Evolutionary conservation across 2,329 filamentous ascomycete species (phyloP).

Genomic region (Colletotrichum incanum): DNA sequence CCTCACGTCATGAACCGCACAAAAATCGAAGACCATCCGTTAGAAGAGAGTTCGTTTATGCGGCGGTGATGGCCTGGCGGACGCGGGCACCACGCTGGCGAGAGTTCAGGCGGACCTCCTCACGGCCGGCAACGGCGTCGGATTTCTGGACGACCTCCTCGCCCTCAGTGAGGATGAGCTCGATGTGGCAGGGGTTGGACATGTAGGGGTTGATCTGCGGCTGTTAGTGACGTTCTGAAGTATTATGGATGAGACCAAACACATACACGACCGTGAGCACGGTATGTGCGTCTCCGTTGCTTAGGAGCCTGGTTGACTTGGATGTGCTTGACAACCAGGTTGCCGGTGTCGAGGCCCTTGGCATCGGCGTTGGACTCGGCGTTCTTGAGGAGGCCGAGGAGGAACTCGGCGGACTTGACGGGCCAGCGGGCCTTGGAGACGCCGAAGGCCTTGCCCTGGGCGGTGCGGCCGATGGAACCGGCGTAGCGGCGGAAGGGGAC

Average conservation of each 20-base stretch:
- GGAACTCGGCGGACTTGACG: slow-evolving; percentile 98
- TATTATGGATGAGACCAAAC: neutral
- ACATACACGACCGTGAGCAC: slow-evolving; percentile 99
- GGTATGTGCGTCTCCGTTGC: slow-evolving; percentile 99
- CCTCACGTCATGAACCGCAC: slow-evolving; percentile 33
- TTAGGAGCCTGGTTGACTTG: slow-evolving; percentile 99
- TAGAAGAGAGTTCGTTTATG: slow-evolving; percentile 60
- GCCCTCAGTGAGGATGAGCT: slow-evolving; percentile 98
- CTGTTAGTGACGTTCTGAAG: slow-evolving; percentile 48
- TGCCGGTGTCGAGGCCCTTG: slow-evolving; percentile 97
- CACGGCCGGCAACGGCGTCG: slow-evolving; percentile 75
- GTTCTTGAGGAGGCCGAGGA: slow-evolving; percentile 97
- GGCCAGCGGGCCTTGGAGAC: slow-evolving; percentile 99
- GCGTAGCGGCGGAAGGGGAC: slow-evolving; percentile 98
- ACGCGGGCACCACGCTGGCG: slow-evolving; percentile 88
- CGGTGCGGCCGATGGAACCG: slow-evolving; percentile 93
- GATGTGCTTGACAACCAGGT: slow-evolving; percentile 99
- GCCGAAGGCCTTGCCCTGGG: slow-evolving; percentile 99
- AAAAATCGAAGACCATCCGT: slow-evolving; percentile 22
- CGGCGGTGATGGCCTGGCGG: slow-evolving; percentile 76
- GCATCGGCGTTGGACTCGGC: slow-evolving; percentile 97
- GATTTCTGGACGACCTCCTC: slow-evolving; percentile 97
- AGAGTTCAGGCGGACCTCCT: slow-evolving; percentile 81
- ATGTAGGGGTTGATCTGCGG: slow-evolving; percentile 99
- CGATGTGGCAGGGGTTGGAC: slow-evolving; percentile 99